A percentile compares a stretch with the other conserved stretches of the same genome.
phyloP scores from a whole-genome alignment of 768 basidiomycete genomes.

The Wakefieldia striispora region DNA sequence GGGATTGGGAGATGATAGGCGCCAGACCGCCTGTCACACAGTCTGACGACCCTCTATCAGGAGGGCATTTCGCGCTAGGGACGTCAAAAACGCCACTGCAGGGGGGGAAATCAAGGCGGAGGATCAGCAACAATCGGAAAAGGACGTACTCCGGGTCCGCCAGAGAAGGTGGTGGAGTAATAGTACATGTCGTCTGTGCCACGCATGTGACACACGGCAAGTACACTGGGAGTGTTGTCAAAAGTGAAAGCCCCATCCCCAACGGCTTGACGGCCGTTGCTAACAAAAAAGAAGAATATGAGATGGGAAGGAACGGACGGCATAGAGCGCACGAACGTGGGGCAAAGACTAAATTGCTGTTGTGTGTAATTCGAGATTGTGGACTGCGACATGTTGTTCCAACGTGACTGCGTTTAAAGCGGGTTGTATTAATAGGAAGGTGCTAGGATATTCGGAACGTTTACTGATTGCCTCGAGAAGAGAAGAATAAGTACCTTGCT shows the following conservation, averaged over 20 bases:
- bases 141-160: constrained; percentile 78
- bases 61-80: constrained; percentile 91
- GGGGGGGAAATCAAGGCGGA: constrained; percentile 5
- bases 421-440: constrained; percentile 1
- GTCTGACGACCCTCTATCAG: constrained; percentile 90
- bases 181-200: constrained; percentile 84
- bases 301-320: constrained; percentile 5
- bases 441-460: constrained; percentile 8
- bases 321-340: constrained; percentile 59
- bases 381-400: constrained; percentile 80
- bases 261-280: constrained; percentile 97
- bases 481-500: constrained; percentile 3
- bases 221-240: constrained; percentile 75
- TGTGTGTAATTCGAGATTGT: constrained; percentile 70
- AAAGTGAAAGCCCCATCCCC: constrained; percentile 90
- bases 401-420: constrained; percentile 60
- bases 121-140: neutral
- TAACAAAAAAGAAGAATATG: constrained; percentile 27
- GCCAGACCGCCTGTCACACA: constrained; percentile 93
- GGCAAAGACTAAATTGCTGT: constrained; percentile 90
- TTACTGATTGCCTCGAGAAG: neutral
- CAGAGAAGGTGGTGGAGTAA: constrained; percentile 92
- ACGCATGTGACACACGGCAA: constrained; percentile 83
- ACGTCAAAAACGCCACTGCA: constrained; percentile 93
- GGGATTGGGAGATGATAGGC: constrained; percentile 52